phyloP scores from a whole-genome alignment of 2,329 filamentous ascomycete species.

The Aspergillus pseudoterreus region DNA sequence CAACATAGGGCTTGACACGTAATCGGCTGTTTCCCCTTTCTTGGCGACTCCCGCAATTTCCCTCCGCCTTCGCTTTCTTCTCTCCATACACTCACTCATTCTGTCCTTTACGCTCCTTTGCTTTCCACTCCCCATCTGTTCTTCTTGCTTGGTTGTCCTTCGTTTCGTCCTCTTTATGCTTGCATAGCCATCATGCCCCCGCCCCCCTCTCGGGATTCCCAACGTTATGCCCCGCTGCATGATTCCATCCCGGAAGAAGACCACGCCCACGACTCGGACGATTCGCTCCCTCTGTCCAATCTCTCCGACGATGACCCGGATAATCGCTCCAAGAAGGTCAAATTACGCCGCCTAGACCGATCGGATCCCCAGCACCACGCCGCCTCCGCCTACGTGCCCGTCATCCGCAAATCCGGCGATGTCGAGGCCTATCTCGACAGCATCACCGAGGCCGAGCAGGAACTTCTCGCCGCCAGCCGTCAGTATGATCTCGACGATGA shows the following conservation, averaged over 20 bases:
- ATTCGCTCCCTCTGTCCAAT: slow-evolving; percentile 11
- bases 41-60: not conserved
- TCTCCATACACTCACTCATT: no score
- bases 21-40: not conserved
- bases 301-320: slow-evolving; percentile 9
- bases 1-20: no score
- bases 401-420: slow-evolving; percentile 16
- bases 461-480: slow-evolving; percentile 17
- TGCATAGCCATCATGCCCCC: slow-evolving; percentile 1
- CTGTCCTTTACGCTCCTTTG: not conserved
- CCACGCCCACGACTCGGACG: slow-evolving; percentile 4
- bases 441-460: slow-evolving; percentile 22
- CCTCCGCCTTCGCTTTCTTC: not conserved
- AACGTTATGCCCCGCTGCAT: slow-evolving; percentile 15
- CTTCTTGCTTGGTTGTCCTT: not conserved
- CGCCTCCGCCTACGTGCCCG: slow-evolving; percentile 11
- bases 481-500: slow-evolving; percentile 16
- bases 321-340: slow-evolving; percentile 9
- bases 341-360: slow-evolving; percentile 13
- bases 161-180: not conserved
- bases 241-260: slow-evolving; percentile 18
- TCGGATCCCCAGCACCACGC: slow-evolving; percentile 1
- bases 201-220: slow-evolving; percentile 2
- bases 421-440: slow-evolving; percentile 21
- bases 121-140: not conserved